Percentiles rank a stretch among this genome's conserved stretches.
These are phyloP conservation scores for Larix sibirica DNA, from an alignment of 83 land plant genomes.

Conservation along the genomic window DNA sequence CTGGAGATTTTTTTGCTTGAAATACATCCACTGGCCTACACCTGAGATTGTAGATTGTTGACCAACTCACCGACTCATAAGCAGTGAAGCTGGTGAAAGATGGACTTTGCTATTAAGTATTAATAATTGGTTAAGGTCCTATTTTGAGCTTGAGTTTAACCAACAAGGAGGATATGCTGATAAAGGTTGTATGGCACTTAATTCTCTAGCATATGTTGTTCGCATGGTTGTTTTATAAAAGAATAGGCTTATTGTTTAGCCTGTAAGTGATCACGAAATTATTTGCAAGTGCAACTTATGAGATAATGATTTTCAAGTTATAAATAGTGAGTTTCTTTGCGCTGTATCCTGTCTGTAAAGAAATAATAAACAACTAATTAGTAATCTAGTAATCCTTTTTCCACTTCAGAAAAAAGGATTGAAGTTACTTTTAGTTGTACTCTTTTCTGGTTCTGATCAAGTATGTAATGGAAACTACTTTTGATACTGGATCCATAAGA, in stretches of 20 bases:
- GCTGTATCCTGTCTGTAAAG: background rate
- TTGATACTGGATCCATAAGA: background rate
- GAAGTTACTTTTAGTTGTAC: background rate
- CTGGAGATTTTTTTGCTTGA: background rate
- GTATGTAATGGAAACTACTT: background rate
- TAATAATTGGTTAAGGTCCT: background rate
- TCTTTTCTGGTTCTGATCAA: background rate
- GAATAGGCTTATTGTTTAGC: background rate
- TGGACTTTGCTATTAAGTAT: constrained; percentile 1
- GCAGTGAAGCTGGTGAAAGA: background rate
- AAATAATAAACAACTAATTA: background rate
- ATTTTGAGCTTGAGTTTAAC: background rate
- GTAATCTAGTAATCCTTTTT: background rate
- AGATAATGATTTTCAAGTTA: background rate
- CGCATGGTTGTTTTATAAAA: background rate
- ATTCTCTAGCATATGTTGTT: background rate
- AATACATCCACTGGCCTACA: background rate
- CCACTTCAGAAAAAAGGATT: background rate
- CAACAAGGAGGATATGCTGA: background rate
- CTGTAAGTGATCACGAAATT: background rate
- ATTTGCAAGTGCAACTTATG: background rate
- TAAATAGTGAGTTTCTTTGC: background rate
- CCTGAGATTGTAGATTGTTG: background rate
- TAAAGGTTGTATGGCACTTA: background rate
- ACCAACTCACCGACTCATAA: background rate